Conservation (phyloP, 805 yeast genomes). For the Saccharomycopsis fibuligera region DNA sequence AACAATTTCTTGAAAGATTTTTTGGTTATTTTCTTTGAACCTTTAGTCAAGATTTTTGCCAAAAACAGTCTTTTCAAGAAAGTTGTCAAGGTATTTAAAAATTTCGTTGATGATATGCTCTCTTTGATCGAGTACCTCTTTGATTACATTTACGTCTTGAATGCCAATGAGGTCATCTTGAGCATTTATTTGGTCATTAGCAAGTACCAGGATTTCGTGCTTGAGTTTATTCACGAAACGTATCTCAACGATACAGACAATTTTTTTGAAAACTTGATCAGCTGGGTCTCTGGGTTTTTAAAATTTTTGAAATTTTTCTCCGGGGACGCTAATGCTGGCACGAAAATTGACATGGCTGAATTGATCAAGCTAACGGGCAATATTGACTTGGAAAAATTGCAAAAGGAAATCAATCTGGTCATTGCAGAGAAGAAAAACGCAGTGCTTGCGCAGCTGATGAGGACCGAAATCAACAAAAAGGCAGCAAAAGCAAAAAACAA, state of each 20-base stretch:
- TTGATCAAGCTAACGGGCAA: constrained; percentile 17
- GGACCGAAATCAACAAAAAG: constrained; percentile 24
- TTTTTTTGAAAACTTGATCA: constrained; percentile 62
- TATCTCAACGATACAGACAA: constrained; percentile 69
- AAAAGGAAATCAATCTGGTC: constrained; percentile 34
- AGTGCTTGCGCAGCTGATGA: constrained; percentile 27
- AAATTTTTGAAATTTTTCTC: constrained; percentile 53
- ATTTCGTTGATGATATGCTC: constrained; percentile 63
- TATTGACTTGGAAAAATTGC: constrained; percentile 27
- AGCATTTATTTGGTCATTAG: constrained; percentile 59
- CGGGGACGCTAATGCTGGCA: constrained; percentile 5
- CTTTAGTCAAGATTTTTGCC: constrained; percentile 56
- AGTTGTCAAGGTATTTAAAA: constrained; percentile 57
- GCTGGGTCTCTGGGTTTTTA: constrained; percentile 68
- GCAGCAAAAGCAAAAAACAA: constrained; percentile 23
- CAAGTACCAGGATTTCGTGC: constrained; percentile 65
- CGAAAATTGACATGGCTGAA: constrained; percentile 10
- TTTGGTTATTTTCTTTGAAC: constrained; percentile 66
- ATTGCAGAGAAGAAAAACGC: constrained; percentile 34
- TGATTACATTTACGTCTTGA: constrained; percentile 43
- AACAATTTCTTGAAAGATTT: constrained; percentile 69
- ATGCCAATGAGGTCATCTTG: constrained; percentile 60
- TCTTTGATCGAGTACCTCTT: constrained; percentile 43
- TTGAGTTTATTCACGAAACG: constrained; percentile 73
- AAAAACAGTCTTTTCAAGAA: constrained; percentile 59